phyloP scores from a whole-genome alignment of 495 filamentous ascomycete genomes.

The Glonium stellatum region DNA sequence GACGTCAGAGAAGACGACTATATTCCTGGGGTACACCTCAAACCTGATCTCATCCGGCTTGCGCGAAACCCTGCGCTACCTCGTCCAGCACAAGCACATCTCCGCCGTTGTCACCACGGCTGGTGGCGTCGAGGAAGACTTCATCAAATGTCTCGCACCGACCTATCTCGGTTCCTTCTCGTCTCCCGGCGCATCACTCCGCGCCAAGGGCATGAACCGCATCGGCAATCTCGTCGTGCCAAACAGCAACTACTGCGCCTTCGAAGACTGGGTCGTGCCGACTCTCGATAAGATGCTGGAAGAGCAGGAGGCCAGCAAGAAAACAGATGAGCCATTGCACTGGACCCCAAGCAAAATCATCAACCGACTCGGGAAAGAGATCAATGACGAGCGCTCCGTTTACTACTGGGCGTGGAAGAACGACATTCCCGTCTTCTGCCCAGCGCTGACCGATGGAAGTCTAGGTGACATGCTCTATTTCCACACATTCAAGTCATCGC shows the following conservation, averaged over 20 bases:
- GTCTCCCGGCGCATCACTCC: constrained; percentile 64
- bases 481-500: constrained; percentile 82
- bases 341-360: constrained; percentile 93
- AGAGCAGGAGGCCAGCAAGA: constrained; percentile 74
- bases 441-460: constrained; percentile 88
- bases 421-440: constrained; percentile 92
- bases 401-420: constrained; percentile 94
- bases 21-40: constrained; percentile 94
- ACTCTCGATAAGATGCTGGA: constrained; percentile 85
- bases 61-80: constrained; percentile 80
- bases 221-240: constrained; percentile 97
- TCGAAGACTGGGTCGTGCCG: constrained; percentile 95
- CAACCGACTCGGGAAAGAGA: constrained; percentile 77
- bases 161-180: constrained; percentile 87
- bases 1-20: constrained; percentile 68
- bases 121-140: constrained; percentile 93
- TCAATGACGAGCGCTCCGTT: constrained; percentile 80
- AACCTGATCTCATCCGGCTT: constrained; percentile 96
- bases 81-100: constrained; percentile 85
- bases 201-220: constrained; percentile 79
- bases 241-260: constrained; percentile 92
- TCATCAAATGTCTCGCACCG: constrained; percentile 93
- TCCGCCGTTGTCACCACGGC: constrained; percentile 91
- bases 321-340: constrained; percentile 58
- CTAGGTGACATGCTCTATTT: constrained; percentile 97